Percentiles rank a stretch among this genome's conserved stretches.
Conservation (phyloP, 495 filamentous ascomycete genomes). For the Hypoxylon cercidicola region DNA sequence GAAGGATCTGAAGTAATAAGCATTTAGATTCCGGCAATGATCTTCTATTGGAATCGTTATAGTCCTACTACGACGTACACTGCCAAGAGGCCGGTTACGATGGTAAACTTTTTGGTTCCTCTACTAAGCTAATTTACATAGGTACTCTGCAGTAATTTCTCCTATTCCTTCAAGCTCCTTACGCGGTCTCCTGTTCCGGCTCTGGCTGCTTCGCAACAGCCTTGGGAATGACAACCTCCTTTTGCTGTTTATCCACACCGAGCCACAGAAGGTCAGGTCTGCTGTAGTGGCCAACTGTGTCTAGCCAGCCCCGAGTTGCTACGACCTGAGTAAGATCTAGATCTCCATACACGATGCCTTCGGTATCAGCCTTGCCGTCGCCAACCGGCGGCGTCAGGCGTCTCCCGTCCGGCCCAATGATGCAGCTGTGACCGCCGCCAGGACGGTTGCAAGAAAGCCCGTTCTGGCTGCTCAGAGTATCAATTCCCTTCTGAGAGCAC, state of each 20-base stretch:
- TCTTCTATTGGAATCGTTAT: background rate
- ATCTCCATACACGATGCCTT: slow-evolving; percentile 62
- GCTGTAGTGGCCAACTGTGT: slow-evolving; percentile 62
- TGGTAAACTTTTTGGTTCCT: background rate
- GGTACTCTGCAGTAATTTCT: background rate
- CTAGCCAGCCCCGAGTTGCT: slow-evolving; percentile 51
- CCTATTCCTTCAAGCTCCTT: background rate
- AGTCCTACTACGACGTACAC: background rate
- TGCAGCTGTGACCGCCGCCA: slow-evolving; percentile 61
- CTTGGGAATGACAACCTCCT: slow-evolving; percentile 35
- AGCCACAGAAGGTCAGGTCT: slow-evolving; percentile 66
- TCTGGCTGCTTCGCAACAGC: slow-evolving; percentile 3
- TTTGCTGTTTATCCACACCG: slow-evolving; percentile 54
- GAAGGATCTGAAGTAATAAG: slow-evolving; percentile 1
- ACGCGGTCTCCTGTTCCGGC: slow-evolving; percentile 7
- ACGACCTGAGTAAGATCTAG: slow-evolving; percentile 55
- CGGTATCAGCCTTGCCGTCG: slow-evolving; percentile 38
- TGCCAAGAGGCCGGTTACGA: background rate
- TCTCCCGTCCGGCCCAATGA: slow-evolving; percentile 66
- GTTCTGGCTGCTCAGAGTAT: slow-evolving; percentile 49
- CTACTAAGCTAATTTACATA: slow-evolving; percentile 9
- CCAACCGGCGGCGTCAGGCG: slow-evolving; percentile 51
- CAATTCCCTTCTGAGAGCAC: slow-evolving; percentile 55
- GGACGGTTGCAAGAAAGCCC: slow-evolving; percentile 49
- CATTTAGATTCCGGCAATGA: background rate